A percentile compares a stretch with the other conserved stretches of the same genome.
These are phyloP conservation scores for Sugiyamaella valdiviana DNA, from an alignment of 805 yeast species.

Conservation along the genomic window DNA sequence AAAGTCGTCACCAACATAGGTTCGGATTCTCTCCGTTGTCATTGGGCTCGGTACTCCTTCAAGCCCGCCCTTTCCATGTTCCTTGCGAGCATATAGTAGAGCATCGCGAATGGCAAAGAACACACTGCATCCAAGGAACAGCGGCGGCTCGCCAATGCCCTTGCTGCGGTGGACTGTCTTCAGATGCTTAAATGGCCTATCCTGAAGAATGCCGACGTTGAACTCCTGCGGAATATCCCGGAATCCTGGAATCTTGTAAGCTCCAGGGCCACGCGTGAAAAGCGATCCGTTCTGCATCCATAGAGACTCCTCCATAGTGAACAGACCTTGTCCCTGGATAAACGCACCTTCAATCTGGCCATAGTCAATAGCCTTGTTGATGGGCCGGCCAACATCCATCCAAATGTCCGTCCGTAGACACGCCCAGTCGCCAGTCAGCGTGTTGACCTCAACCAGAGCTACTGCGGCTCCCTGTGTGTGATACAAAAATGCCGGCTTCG, in stretches of 20 bases:
- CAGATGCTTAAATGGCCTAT: constrained; percentile 38
- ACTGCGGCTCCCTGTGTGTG: constrained; percentile 44
- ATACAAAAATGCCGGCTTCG: constrained; percentile 43
- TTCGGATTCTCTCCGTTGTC: constrained; percentile 41
- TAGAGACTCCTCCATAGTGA: constrained; percentile 43
- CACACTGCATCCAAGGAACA: constrained; percentile 39
- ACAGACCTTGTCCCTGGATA: constrained; percentile 45
- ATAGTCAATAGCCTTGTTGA: constrained; percentile 45
- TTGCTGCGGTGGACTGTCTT: constrained; percentile 41
- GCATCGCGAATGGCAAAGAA: constrained; percentile 44
- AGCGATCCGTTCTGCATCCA: constrained; percentile 40
- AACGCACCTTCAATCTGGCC: constrained; percentile 49
- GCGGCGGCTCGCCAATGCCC: constrained; percentile 49
- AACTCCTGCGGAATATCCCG: constrained; percentile 43
- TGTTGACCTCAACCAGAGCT: constrained; percentile 40
- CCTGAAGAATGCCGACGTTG: constrained; percentile 38
- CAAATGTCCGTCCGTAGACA: constrained; percentile 38
- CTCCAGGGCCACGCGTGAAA: constrained; percentile 45
- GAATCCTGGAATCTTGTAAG: constrained; percentile 46
- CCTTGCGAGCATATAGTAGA: constrained; percentile 32
- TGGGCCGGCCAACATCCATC: constrained; percentile 45
- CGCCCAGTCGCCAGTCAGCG: constrained; percentile 45
- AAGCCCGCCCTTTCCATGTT: constrained; percentile 25
- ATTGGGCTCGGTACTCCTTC: constrained; percentile 34
- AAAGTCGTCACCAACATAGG: constrained; percentile 36